Evolutionary conservation across 345 rosid genomes (phyloP).

Genomic region (Gossypium rotundifolium): DNA sequence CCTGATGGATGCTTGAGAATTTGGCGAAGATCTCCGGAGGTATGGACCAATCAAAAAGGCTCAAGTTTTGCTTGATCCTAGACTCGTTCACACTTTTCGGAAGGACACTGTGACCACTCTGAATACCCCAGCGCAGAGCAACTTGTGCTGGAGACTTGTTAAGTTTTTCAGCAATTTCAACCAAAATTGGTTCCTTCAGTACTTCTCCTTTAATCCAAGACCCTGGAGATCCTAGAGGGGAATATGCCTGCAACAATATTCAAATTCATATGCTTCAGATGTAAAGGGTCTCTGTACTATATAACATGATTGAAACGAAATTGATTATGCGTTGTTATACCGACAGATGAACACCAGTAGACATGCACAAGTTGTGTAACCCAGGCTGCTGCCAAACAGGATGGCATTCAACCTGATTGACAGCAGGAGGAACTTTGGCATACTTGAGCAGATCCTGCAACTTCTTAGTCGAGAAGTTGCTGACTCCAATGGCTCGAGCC

Average conservation of each 20-base stretch:
- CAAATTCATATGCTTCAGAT: not conserved
- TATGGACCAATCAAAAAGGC: constrained; percentile 47
- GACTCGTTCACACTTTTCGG: constrained; percentile 52
- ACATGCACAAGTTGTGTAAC: constrained; percentile 49
- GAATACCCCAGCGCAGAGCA: constrained; percentile 57
- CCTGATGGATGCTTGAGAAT: constrained; percentile 44
- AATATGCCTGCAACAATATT: constrained; percentile 34
- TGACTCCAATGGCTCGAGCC: constrained; percentile 52
- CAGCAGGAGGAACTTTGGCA: constrained; percentile 50
- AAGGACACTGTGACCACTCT: constrained; percentile 48
- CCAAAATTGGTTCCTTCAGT: constrained; percentile 38
- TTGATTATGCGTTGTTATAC: constrained; percentile 13
- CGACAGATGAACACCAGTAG: constrained; percentile 45
- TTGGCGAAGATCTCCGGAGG: constrained; percentile 40
- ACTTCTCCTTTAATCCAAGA: constrained; percentile 54
- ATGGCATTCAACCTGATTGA: constrained; percentile 59
- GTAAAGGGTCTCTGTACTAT: not conserved
- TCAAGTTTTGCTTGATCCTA: constrained; percentile 40
- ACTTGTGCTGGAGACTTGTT: constrained; percentile 53
- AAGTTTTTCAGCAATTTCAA: constrained; percentile 37
- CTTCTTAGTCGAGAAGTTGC: constrained; percentile 62
- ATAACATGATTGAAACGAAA: not conserved
- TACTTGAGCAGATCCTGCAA: constrained; percentile 29
- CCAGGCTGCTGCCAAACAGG: constrained; percentile 59
- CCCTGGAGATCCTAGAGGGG: constrained; percentile 59